Base-by-base conservation (phyloP, 805 yeast genomes). In the Lipomyces lipofer region DNA sequence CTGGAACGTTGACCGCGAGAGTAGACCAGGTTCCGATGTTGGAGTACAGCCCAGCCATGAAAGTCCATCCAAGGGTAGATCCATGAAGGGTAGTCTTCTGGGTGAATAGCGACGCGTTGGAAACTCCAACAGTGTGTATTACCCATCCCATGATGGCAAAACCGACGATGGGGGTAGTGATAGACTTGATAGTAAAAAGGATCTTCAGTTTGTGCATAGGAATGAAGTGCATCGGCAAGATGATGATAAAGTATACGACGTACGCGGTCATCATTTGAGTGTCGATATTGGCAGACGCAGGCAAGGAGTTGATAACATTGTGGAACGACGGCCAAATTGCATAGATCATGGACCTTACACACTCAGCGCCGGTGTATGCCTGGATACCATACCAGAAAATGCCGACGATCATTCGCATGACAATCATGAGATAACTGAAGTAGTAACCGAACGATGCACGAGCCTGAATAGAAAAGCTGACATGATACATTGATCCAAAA, bases 131-230 rank as follows among this genome's bases (percentile, higher is more conserved):
- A 94, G 96, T 54, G 84, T 73, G 4, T 0, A 74, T 70, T 59
- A 82, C 80, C 96, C 96, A 90, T 32, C 88, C 77, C 61, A 90
- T 74, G 67, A 89, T 88, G 0, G 83, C 87, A 59, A 90, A 75
- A 36, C 95, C 95, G 0, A 95, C 96, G 54, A 85, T 73, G 3
- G 96, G 83, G 86, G 51, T 51, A 4, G 55, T 48, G 40, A 58
- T 77, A 1, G 96, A 88, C 69, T 90, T 90, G 49, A 83, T 80
- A 0, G 96, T 85, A 73, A 89, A 90, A 63, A 90, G 75, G 71
- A 88, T 92, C 67, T 95, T 82, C 52, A 90, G 81, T 51, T 79
- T 78, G 66, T 90, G 95, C 13, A 96, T 95, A 47, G 84, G 85
- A 64, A 88, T 78, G 78, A 86, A 86, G 60, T 90, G 78, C 59